A percentile compares a stretch with the other conserved stretches of the same genome.
Conservation (phyloP, 768 basidiomycete species). For the Chalciporus chontae region DNA sequence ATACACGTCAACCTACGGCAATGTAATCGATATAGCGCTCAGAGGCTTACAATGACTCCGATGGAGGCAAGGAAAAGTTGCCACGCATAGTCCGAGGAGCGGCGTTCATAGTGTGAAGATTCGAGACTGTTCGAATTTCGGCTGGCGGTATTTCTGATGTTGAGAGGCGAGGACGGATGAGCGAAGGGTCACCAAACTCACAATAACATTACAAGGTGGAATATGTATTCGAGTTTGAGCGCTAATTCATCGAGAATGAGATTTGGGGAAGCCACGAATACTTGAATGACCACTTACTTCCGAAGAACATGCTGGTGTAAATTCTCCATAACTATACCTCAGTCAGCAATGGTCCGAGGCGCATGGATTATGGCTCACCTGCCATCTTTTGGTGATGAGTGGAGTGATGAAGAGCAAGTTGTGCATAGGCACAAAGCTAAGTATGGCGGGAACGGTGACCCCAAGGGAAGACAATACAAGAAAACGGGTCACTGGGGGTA, state of each 20-base stretch:
- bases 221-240: constrained; percentile 33
- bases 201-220: constrained; percentile 44
- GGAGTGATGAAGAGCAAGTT: constrained; percentile 50
- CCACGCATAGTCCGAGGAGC: constrained; percentile 76
- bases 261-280: not conserved
- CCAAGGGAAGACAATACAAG: constrained; percentile 57
- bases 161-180: not conserved
- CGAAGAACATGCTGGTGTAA: constrained; percentile 71
- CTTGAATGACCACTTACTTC: constrained; percentile 39
- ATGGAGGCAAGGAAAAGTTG: constrained; percentile 56
- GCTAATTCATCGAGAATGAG: constrained; percentile 18
- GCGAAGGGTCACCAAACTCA: constrained; percentile 11
- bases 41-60: constrained; percentile 55
- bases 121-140: constrained; percentile 67
- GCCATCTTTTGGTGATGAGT: constrained; percentile 42
- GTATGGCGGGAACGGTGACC: constrained; percentile 54
- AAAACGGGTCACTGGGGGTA: constrained; percentile 80
- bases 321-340: constrained; percentile 63
- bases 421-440: constrained; percentile 52
- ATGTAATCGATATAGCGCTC: not conserved
- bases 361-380: constrained; percentile 40
- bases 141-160: constrained; percentile 35
- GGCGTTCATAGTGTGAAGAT: constrained; percentile 48
- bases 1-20: not conserved
- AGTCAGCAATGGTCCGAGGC: not conserved